These are phyloP conservation scores for Rhodotorula graminis DNA, from an alignment of 768 basidiomycete species.

Conservation along the genomic window DNA sequence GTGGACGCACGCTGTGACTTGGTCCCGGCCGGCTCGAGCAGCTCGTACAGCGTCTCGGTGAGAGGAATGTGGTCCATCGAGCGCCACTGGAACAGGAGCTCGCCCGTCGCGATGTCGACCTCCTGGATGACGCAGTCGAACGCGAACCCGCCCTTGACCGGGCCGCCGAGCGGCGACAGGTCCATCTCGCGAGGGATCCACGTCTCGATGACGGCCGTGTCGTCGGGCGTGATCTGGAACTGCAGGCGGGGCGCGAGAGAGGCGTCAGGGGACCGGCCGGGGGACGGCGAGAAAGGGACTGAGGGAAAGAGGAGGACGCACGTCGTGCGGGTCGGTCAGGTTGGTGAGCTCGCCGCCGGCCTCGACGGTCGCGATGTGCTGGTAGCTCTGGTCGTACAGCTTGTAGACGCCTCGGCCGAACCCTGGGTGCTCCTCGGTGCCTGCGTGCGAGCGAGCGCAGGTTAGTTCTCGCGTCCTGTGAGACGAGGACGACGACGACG, in stretches of 20 bases:
- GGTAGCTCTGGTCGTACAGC: conserved; percentile 5
- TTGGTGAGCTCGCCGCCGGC: background rate
- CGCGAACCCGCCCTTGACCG: conserved; percentile 33
- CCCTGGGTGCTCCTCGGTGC: background rate
- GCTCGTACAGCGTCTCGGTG: conserved; percentile 31
- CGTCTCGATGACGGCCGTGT: conserved; percentile 40
- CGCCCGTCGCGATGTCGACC: conserved; percentile 40
- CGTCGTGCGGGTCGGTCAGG: conserved; percentile 2
- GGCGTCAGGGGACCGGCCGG: too few relatives aligned
- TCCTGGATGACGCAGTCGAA: conserved; percentile 40
- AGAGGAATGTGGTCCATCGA: conserved; percentile 41
- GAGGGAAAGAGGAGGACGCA: background rate
- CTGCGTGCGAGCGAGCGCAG: background rate
- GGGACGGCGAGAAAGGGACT: too few relatives aligned
- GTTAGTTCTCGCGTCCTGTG: background rate
- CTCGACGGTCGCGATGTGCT: background rate
- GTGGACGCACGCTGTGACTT: background rate
- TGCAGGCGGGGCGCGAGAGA: background rate
- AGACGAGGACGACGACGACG: background rate
- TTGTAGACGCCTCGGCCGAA: conserved; percentile 2
- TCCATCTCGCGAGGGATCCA: conserved; percentile 34
- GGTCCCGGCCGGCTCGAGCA: background rate
- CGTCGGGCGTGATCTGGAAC: conserved; percentile 40
- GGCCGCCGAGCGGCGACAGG: conserved; percentile 25
- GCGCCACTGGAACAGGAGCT: conserved; percentile 42